Conservation (phyloP, 2,329 filamentous ascomycete species). For the Rhynchosporium agropyri region DNA sequence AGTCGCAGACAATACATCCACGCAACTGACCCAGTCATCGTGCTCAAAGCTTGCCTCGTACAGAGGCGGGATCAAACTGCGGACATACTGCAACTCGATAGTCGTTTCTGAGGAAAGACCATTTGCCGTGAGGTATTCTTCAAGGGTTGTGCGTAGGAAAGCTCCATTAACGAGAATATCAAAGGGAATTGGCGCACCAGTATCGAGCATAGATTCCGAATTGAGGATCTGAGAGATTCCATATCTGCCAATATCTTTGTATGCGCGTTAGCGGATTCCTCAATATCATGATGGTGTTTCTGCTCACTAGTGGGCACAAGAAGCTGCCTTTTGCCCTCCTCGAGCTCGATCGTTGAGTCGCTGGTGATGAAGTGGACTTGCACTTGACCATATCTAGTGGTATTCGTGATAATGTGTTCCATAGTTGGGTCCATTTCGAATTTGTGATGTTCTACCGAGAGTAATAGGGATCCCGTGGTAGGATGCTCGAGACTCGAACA, state of each 20-base stretch:
- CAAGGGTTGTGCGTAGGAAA: slow-evolving; percentile 85
- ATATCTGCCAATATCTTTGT: slow-evolving; percentile 67
- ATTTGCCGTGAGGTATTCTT: slow-evolving; percentile 84
- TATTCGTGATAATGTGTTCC: slow-evolving; percentile 21
- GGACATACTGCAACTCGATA: slow-evolving; percentile 88
- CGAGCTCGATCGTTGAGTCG: slow-evolving; percentile 57
- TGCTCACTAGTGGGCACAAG: slow-evolving; percentile 61
- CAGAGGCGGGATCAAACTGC: slow-evolving; percentile 83
- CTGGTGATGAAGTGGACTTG: slow-evolving; percentile 70
- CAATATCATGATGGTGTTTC: not conserved
- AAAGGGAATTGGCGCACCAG: slow-evolving; percentile 70
- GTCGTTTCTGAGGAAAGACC: slow-evolving; percentile 89
- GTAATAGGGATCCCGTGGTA: no score
- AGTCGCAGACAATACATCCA: slow-evolving; percentile 76
- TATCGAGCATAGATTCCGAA: slow-evolving; percentile 71
- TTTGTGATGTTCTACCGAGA: not conserved
- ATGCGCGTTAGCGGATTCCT: slow-evolving; percentile 18
- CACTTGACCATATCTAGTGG: slow-evolving; percentile 52
- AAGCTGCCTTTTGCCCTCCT: slow-evolving; percentile 62
- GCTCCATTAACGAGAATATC: slow-evolving; percentile 96
- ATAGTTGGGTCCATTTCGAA: slow-evolving; percentile 29
- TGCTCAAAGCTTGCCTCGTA: slow-evolving; percentile 94
- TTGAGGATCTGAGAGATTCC: slow-evolving; percentile 71
- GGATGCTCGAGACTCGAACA: no score
- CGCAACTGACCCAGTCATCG: slow-evolving; percentile 91